Base-by-base conservation (phyloP, 1,284 basidiomycete species). In the Ustilago curta region DNA sequence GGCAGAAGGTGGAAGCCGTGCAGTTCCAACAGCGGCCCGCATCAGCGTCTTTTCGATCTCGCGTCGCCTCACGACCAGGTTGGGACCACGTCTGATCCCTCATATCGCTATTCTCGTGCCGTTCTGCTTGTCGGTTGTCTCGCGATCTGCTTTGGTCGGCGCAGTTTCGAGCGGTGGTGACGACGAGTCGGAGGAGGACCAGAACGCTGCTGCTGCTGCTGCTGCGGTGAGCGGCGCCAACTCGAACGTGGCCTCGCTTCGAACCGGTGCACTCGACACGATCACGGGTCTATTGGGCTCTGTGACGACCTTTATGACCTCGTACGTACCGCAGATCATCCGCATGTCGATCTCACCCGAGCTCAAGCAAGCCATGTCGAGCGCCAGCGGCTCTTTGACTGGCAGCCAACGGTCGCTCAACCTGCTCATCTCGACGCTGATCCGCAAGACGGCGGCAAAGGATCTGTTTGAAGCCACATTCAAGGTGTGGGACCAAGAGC, bases 21-120 rank as follows among this genome's bases (percentile, higher is more conserved):
- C 54, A 0, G 57, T 74, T 32, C 56, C 56, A 0, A 51, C 66
- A 0, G 52, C 71, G 18, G 71, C 71, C 16, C 66, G 67, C 23
- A 62, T 70, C 67, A 76, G 63, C 51, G 68, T 76, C 27, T 71
- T 81, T 44, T 67, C 66, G n/a, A 67, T 78, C 47, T 59, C 77
- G 12, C 59, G 70, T 18, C 48, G 58, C 12, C 67, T 83, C n/a
- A 57, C 78, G n/a, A 53, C 60, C 45, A 68, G 69, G 37, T 64
- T 83, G 11, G 82, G 82, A 12, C 78, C 80, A 4, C 77, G 82
- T 32, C 63, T 83, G n/a, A 78, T 84, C 37, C 78, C 83, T 19
- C 81, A 84, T 45, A 71, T 84, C 19, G 60, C 72, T 8, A 54
- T 56, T 7, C 43, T 83, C 21, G 81, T 82, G 45, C 64, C 71